Conservation (phyloP, 2,329 filamentous ascomycete genomes). For the Gaeumannomyces sp. region DNA sequence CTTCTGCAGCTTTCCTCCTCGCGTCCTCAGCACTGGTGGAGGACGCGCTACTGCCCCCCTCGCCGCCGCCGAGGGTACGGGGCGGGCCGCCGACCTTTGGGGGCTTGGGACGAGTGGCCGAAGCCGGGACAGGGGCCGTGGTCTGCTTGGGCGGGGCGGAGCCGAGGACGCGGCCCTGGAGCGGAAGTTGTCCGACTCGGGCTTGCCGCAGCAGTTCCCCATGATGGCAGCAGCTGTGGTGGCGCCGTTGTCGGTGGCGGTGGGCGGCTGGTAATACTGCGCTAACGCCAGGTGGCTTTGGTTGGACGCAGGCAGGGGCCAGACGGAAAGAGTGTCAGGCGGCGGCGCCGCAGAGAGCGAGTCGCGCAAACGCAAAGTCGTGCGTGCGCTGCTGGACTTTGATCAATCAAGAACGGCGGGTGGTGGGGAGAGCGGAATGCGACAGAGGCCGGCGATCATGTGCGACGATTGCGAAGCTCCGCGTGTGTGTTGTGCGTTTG, state of each 20-base stretch:
- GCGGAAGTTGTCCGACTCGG: slow-evolving; percentile 56
- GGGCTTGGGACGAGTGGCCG: slow-evolving; percentile 27
- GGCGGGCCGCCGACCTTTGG: slow-evolving; percentile 47
- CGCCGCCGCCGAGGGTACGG: slow-evolving; percentile 61
- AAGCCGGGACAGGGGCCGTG: slow-evolving; percentile 44
- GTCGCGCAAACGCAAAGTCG: neutral
- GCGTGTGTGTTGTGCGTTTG: neutral
- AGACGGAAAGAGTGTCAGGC: neutral
- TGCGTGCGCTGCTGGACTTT: neutral
- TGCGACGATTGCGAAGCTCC: neutral
- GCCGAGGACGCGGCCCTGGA: slow-evolving; percentile 68
- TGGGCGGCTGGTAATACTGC: neutral
- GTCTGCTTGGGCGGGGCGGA: slow-evolving; percentile 41
- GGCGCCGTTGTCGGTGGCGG: neutral
- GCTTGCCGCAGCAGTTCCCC: slow-evolving; percentile 84
- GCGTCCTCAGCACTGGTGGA: slow-evolving; percentile 44
- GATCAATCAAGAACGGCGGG: neutral
- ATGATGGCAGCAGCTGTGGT: slow-evolving; percentile 38
- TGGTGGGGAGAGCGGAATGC: neutral
- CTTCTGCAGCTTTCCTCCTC: slow-evolving; percentile 66
- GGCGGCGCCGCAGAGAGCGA: neutral
- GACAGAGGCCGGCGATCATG: neutral
- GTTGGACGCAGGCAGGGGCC: neutral
- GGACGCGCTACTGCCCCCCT: slow-evolving; percentile 33
- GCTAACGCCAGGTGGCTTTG: neutral